Evolutionary conservation across 441 rosid species (phyloP).

Genomic region (Croton laevigatus): DNA sequence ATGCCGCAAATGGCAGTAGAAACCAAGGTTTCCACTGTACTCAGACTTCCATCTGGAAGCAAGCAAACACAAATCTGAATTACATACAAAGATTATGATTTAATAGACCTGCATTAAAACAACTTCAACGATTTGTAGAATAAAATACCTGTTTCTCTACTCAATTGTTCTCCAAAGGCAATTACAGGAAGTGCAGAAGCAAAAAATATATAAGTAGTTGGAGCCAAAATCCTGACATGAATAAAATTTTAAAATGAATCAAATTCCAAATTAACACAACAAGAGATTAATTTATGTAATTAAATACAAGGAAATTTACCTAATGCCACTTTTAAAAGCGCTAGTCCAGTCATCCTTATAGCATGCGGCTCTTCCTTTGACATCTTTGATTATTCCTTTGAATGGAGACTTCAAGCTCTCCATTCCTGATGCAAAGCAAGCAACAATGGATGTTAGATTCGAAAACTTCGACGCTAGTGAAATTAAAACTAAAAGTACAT

Average conservation of each 20-base stretch:
- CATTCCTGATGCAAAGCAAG: conserved; percentile 38
- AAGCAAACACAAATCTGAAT: conserved; percentile 15
- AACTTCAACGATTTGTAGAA: not conserved
- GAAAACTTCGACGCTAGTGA: not conserved
- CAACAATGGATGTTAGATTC: not conserved
- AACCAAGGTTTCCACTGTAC: conserved; percentile 73
- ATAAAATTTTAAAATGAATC: not conserved
- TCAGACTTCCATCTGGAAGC: conserved; percentile 64
- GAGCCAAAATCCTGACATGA: conserved; percentile 63
- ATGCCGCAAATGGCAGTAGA: conserved; percentile 87
- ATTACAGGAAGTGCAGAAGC: conserved; percentile 92
- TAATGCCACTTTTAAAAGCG: conserved; percentile 51
- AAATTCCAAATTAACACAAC: not conserved
- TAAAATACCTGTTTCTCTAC: conserved; percentile 63
- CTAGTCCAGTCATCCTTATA: conserved; percentile 75
- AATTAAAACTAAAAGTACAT: too few species aligned
- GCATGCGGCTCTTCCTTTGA: conserved; percentile 60
- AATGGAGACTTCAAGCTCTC: conserved; percentile 47
- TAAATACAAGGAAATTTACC: conserved; percentile 28
- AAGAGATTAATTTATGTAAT: not conserved
- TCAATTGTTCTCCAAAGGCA: conserved; percentile 89
- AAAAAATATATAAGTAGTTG: conserved; percentile 75
- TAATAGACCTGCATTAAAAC: not conserved
- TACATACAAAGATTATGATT: not conserved
- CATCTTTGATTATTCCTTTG: conserved; percentile 60